Base-by-base conservation (phyloP, 192 early-diverging fungal species). In the Rhizoclosmatium globosum region DNA sequence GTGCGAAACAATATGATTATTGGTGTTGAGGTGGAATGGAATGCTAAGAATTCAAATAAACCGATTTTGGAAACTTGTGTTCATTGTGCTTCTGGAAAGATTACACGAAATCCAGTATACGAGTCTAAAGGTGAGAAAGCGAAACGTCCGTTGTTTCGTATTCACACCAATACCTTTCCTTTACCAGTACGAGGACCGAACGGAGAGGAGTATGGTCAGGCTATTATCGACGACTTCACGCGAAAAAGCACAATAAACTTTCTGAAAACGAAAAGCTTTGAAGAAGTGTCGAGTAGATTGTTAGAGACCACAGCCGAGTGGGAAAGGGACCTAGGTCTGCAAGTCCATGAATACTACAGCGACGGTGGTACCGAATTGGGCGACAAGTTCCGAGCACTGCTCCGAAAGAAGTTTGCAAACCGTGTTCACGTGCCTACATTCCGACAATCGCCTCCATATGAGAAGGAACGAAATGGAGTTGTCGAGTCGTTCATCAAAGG, bases 391-490 rank as follows among this genome's bases (percentile, higher is more conserved):
- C 6, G 6, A 9, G 48, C 48, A 50, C 48, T 50, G 15, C 48
- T 50, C 15, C 15, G 6, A 50, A 50, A 9, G 4, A 9, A 50
- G 6, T 15, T 15, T 15, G 15, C 48, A 50, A 50, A 50, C 48
- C 48, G 4, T 50, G 6, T 50, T 50, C n/a, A n/a, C n/a, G n/a
- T n/a, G n/a, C n/a, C 39, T 44, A 6, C 15, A 11, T 31, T 44
- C 23, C 11, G 11, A 68, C 67, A 15, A 23, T 46, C 41, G 7
- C 69, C 69, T 53, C 69, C 69, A 9, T 71, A 53, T 38, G 53
- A 31, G 21, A 71, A 47, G 53, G 69, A 47, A n/a, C 47, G 31
- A 31, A 71, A 53, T 71, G 69, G 50, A 21, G 6, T 71, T 11
- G 69, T 71, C 17, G 53, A 71, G 46, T 19, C 41, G 39, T 45